phyloP scores from a whole-genome alignment of 805 yeast species.

The Starmerella stellata region DNA sequence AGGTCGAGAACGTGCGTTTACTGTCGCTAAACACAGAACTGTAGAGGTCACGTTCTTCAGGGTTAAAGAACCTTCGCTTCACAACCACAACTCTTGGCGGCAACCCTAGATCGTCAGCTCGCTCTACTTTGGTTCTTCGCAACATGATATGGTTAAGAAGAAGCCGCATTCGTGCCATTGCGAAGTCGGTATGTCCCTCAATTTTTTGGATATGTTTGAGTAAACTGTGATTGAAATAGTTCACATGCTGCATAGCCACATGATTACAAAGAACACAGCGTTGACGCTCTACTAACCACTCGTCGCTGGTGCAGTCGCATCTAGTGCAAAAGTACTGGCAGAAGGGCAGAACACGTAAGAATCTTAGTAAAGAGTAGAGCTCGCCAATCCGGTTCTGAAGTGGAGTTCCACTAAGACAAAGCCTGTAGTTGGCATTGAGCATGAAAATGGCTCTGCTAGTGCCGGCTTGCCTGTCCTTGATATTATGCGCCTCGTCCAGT shows the following conservation, averaged over 20 bases:
- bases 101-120: slow-evolving; percentile 92
- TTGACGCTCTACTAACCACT: slow-evolving; percentile 76
- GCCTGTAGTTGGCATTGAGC: slow-evolving; percentile 51
- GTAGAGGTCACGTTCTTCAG: slow-evolving; percentile 86
- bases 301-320: slow-evolving; percentile 65
- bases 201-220: slow-evolving; percentile 78
- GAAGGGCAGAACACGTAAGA: slow-evolving; percentile 68
- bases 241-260: slow-evolving; percentile 85
- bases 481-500: slow-evolving; percentile 92
- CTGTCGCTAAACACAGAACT: slow-evolving; percentile 74
- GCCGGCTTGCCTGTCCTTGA: slow-evolving; percentile 83
- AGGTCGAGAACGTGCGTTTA: slow-evolving; percentile 72
- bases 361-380: slow-evolving; percentile 77
- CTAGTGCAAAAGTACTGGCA: slow-evolving; percentile 82
- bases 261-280: slow-evolving; percentile 79
- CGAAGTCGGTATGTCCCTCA: slow-evolving; percentile 60
- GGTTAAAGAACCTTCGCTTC: slow-evolving; percentile 72
- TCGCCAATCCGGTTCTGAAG: slow-evolving; percentile 93
- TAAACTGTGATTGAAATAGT: slow-evolving; percentile 89
- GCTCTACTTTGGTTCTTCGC: slow-evolving; percentile 83
- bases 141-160: slow-evolving; percentile 69
- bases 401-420: slow-evolving; percentile 95
- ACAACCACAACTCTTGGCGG: slow-evolving; percentile 92
- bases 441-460: slow-evolving; percentile 83
- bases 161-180: slow-evolving; percentile 60